Conservation (phyloP, 2,329 filamentous ascomycete species). For the Pyrenochaeta sp. region DNA sequence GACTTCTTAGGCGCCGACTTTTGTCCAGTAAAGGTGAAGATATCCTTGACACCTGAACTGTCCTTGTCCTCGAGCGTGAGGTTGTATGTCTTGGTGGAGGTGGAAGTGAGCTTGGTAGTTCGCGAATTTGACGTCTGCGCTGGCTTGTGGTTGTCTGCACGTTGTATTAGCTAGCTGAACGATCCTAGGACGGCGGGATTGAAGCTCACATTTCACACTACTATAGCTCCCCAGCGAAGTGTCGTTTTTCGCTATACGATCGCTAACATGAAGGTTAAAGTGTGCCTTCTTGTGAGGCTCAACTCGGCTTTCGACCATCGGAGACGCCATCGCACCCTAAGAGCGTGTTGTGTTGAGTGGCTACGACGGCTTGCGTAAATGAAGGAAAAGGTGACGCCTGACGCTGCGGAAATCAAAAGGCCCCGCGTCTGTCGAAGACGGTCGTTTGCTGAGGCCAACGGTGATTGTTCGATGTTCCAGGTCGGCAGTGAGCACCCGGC, state of each 20-base stretch:
- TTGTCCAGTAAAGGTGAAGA: slow-evolving; percentile 53
- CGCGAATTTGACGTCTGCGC: slow-evolving; percentile 40
- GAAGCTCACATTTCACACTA: slow-evolving; percentile 46
- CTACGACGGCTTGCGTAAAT: background rate
- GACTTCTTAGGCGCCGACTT: slow-evolving; percentile 43
- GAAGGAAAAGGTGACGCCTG: background rate
- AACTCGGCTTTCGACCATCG: slow-evolving; percentile 44
- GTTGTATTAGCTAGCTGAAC: slow-evolving; percentile 19
- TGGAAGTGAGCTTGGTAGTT: slow-evolving; percentile 35
- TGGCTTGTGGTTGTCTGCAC: slow-evolving; percentile 57
- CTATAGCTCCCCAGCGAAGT: slow-evolving; percentile 28
- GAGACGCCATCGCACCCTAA: slow-evolving; percentile 45
- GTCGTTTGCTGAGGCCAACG: background rate
- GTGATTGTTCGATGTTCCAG: background rate
- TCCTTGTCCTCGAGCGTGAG: slow-evolving; percentile 42
- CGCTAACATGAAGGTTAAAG: slow-evolving; percentile 48
- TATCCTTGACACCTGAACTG: slow-evolving; percentile 35
- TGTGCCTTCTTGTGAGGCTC: slow-evolving; percentile 51
- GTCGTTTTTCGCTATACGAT: slow-evolving; percentile 40
- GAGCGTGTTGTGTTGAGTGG: background rate
- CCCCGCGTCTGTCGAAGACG: background rate
- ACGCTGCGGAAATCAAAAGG: too few species aligned
- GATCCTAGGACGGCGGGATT: slow-evolving; percentile 3
- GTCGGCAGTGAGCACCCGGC: background rate
- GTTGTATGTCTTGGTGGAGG: slow-evolving; percentile 35